These are phyloP conservation scores for Nothophaeocryptopus gaeumannii DNA, from an alignment of 2,329 filamentous ascomycete genomes.

Conservation along the genomic window DNA sequence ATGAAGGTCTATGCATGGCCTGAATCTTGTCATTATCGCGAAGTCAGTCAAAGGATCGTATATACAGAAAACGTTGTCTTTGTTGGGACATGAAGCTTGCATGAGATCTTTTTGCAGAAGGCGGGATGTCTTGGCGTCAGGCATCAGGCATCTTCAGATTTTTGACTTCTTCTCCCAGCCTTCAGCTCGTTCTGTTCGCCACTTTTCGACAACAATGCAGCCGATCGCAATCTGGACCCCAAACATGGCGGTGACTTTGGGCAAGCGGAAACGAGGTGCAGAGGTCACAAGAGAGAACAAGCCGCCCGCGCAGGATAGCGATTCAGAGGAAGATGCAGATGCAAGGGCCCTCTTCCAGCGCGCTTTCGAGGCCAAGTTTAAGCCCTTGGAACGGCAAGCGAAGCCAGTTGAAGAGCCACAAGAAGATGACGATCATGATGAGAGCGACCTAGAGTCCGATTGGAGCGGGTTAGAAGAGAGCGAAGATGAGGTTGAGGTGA, in stretches of 20 bases:
- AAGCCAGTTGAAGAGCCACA: conserved; percentile 28
- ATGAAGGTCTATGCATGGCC: conserved; percentile 96
- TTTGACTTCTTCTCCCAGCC: no score
- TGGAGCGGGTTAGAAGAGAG: conserved; percentile 61
- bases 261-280: conserved; percentile 46
- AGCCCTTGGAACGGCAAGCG: conserved; percentile 50
- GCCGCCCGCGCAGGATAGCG: conserved; percentile 6
- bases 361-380: conserved; percentile 86
- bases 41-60: no score
- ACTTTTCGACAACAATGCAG: neutral
- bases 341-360: conserved; percentile 73
- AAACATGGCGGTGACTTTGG: conserved; percentile 42
- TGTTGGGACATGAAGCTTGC: no score
- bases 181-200: neutral
- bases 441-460: conserved; percentile 46
- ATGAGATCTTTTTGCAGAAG: neutral
- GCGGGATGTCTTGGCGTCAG: neutral
- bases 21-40: conserved; percentile 77
- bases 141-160: neutral
- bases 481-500: conserved; percentile 40
- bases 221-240: conserved; percentile 13
- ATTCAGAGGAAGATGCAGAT: conserved; percentile 38
- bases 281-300: conserved; percentile 25
- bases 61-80: no score
- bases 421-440: conserved; percentile 26